phyloP scores from a whole-genome alignment of 164 flowering plant species.

The Echeveria elegans region DNA sequence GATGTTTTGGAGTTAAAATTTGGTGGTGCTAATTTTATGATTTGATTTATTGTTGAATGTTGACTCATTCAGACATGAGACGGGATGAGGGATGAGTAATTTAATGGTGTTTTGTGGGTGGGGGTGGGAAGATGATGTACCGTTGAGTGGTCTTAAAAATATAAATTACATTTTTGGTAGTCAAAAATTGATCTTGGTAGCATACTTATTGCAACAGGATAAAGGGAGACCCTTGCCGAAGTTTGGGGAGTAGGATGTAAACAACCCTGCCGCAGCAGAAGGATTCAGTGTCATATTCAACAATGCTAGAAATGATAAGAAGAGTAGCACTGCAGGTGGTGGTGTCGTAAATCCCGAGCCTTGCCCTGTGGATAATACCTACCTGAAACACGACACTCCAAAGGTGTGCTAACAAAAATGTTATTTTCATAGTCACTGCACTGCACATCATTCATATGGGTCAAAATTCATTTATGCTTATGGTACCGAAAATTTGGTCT shows the following conservation, averaged over 20 bases:
- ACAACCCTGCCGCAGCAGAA: slow-evolving; percentile 63
- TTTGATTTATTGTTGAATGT: not conserved
- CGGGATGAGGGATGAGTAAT: too few relatives aligned
- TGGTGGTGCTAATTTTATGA: not conserved
- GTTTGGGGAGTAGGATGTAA: slow-evolving; percentile 82
- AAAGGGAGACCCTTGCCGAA: slow-evolving; percentile 56
- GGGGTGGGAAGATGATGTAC: too few relatives aligned
- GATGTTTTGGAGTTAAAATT: not conserved
- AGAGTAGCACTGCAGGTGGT: too few relatives aligned
- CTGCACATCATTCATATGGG: too few relatives aligned
- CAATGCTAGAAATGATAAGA: too few relatives aligned
- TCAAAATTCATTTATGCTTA: too few relatives aligned
- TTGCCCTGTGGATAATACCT: too few relatives aligned
- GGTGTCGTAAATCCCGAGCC: too few relatives aligned
- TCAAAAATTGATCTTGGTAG: not conserved
- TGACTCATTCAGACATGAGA: not conserved
- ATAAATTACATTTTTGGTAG: not conserved
- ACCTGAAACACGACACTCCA: too few relatives aligned
- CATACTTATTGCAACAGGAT: slow-evolving; percentile 25
- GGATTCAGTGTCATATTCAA: slow-evolving; percentile 66
- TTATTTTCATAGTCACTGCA: too few relatives aligned
- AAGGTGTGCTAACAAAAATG: not conserved
- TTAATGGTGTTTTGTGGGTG: not conserved
- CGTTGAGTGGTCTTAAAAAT: too few relatives aligned
- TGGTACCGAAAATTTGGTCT: too few relatives aligned